phyloP scores from a whole-genome alignment of 2,329 filamentous ascomycete species.

The Venturia asperata region DNA sequence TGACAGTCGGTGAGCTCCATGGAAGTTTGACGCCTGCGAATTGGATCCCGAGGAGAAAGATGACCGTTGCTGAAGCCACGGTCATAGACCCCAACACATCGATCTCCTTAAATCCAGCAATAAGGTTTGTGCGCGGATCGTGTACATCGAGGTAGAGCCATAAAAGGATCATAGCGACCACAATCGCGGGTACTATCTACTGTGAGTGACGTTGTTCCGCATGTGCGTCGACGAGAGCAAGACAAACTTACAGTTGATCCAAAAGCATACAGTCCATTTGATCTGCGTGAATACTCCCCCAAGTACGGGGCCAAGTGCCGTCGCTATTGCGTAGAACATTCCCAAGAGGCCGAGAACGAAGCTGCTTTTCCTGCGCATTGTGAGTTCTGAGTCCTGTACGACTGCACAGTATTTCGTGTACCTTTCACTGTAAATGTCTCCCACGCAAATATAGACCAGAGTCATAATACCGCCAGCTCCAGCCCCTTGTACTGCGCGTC shows the following conservation, averaged over 20 bases:
- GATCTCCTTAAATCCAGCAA: conserved; percentile 43
- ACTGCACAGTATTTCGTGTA: conserved; percentile 20
- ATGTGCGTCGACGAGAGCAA: conserved; percentile 24
- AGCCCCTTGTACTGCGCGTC: conserved; percentile 50
- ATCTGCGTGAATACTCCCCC: conserved; percentile 45
- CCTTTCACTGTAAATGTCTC: conserved; percentile 41
- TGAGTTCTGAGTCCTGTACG: conserved; percentile 19
- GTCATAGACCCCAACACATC: conserved; percentile 49
- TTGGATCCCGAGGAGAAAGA: conserved; percentile 48
- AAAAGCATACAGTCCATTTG: conserved; percentile 47
- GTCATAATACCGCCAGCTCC: conserved; percentile 53
- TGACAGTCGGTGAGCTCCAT: conserved; percentile 49
- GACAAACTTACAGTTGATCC: conserved; percentile 28
- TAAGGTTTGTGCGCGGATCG: conserved; percentile 45
- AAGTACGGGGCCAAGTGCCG: conserved; percentile 46
- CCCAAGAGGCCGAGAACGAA: conserved; percentile 22
- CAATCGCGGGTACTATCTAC: conserved; percentile 42
- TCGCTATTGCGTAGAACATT: conserved; percentile 49
- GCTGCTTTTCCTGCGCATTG: conserved; percentile 27
- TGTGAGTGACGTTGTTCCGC: conserved; percentile 17
- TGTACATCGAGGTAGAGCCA: conserved; percentile 49
- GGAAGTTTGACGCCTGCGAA: conserved; percentile 48
- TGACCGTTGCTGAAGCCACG: conserved; percentile 44
- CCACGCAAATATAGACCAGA: conserved; percentile 53
- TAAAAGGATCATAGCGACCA: conserved; percentile 43